phyloP scores from a whole-genome alignment of 176 grass and related monocot genomes.

The Ampelocalamus luodianensis region DNA sequence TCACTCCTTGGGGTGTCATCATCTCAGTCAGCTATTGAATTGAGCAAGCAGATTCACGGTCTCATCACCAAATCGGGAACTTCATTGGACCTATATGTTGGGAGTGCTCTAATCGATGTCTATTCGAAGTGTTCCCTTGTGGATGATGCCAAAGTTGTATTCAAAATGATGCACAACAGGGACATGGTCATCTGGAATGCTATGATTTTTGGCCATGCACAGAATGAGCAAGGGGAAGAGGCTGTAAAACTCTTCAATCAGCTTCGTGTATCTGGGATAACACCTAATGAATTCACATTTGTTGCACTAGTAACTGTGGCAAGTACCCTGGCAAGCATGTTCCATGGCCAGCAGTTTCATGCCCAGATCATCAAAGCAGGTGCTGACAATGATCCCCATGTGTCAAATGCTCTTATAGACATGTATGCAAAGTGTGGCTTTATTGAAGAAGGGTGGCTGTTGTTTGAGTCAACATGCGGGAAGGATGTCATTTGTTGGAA shows the following conservation, averaged over 20 bases:
- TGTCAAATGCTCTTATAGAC: slow-evolving; percentile 81
- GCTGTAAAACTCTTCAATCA: slow-evolving; percentile 69
- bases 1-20: slow-evolving; percentile 63
- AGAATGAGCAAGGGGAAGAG: slow-evolving; percentile 76
- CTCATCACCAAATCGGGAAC: slow-evolving; percentile 68
- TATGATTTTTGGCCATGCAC: slow-evolving; percentile 71
- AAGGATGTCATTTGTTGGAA: slow-evolving; percentile 82
- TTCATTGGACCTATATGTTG: slow-evolving; percentile 57
- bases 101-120: slow-evolving; percentile 75
- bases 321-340: slow-evolving; percentile 71
- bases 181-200: slow-evolving; percentile 81
- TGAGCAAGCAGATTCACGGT: slow-evolving; percentile 74
- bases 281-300: slow-evolving; percentile 73
- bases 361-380: slow-evolving; percentile 66
- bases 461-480: slow-evolving; percentile 66
- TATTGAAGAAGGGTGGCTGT: slow-evolving; percentile 60
- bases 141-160: slow-evolving; percentile 68
- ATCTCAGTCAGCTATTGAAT: slow-evolving; percentile 53
- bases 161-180: slow-evolving; percentile 54
- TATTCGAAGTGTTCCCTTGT: slow-evolving; percentile 76
- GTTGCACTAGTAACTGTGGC: slow-evolving; percentile 77
- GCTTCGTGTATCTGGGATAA: slow-evolving; percentile 45
- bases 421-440: slow-evolving; percentile 92
- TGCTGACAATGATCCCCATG: slow-evolving; percentile 58
- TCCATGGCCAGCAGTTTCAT: slow-evolving; percentile 75